Evolutionary conservation across 208 protist genomes (phyloP).

Genomic region (Naegleria fowleri): DNA sequence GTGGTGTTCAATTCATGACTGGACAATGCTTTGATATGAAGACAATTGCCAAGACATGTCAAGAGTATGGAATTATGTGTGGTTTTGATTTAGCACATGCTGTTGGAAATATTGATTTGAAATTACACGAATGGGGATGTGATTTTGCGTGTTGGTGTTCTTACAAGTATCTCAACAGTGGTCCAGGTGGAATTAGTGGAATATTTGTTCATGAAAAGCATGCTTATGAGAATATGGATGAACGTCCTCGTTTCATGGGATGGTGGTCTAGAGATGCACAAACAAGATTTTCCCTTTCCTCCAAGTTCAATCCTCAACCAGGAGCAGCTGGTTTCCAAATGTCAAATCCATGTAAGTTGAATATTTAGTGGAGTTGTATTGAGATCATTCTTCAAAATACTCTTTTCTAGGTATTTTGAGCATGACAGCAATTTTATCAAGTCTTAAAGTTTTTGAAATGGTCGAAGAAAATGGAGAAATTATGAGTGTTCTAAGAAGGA

Average conservation of each 20-base stretch:
- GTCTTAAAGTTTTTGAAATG: slow-evolving; percentile 71
- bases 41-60: slow-evolving; percentile 71
- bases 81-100: slow-evolving; percentile 87
- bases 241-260: slow-evolving; percentile 60
- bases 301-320: slow-evolving; percentile 51
- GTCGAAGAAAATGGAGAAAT: slow-evolving; percentile 38
- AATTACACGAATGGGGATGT: slow-evolving; percentile 87
- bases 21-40: slow-evolving; percentile 83
- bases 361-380: not conserved
- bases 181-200: slow-evolving; percentile 73
- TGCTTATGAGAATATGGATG: slow-evolving; percentile 45
- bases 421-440: slow-evolving; percentile 60
- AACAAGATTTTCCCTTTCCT: slow-evolving; percentile 62
- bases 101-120: slow-evolving; percentile 80
- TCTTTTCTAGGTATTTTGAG: slow-evolving; percentile 53
- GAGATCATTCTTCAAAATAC: too few relatives aligned
- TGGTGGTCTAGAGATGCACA: slow-evolving; percentile 79
- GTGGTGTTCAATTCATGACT: slow-evolving; percentile 84
- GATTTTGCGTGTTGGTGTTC: slow-evolving; percentile 91
- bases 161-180: slow-evolving; percentile 92
- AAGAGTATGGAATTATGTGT: slow-evolving; percentile 67
- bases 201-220: slow-evolving; percentile 81
- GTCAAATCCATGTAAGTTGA: slow-evolving; percentile 52
- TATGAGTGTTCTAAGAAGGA: slow-evolving; percentile 62
- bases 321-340: slow-evolving; percentile 72